These are phyloP conservation scores for Gynochthodes officinalis DNA, from an alignment of 257 asterid species.

Conservation along the genomic window DNA sequence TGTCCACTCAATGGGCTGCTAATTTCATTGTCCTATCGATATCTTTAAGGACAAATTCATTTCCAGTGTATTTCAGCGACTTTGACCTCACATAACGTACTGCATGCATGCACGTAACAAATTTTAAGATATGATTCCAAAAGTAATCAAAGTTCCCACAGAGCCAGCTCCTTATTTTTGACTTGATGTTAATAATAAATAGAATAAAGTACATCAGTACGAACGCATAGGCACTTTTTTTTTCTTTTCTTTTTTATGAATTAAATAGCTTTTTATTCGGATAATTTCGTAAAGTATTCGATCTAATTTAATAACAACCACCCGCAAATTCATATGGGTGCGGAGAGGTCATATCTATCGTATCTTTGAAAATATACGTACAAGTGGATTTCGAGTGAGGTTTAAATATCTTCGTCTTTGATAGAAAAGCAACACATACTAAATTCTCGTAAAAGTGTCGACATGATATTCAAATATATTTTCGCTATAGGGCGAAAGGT, in stretches of 20 bases:
- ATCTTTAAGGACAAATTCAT: not conserved
- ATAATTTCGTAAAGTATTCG: no score
- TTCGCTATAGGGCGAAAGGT: no score
- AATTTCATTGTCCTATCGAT: not conserved
- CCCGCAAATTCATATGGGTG: no score
- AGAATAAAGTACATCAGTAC: not conserved
- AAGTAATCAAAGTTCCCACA: not conserved
- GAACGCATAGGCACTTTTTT: no score
- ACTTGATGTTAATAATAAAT: not conserved
- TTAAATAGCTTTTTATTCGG: no score
- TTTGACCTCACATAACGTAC: not conserved
- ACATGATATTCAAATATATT: not conserved
- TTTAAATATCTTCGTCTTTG: not conserved
- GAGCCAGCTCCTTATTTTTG: no score
- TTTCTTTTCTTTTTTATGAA: no score
- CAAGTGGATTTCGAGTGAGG: not conserved
- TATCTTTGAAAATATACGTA: no score
- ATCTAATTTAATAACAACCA: no score
- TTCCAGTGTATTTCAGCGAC: not conserved
- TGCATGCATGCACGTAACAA: not conserved
- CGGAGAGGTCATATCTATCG: no score
- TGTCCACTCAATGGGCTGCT: not conserved
- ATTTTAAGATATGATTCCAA: not conserved
- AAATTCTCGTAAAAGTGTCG: not conserved
- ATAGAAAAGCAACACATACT: not conserved